Base-by-base conservation (phyloP, 805 yeast genomes). In the Yarrowia porcina region DNA sequence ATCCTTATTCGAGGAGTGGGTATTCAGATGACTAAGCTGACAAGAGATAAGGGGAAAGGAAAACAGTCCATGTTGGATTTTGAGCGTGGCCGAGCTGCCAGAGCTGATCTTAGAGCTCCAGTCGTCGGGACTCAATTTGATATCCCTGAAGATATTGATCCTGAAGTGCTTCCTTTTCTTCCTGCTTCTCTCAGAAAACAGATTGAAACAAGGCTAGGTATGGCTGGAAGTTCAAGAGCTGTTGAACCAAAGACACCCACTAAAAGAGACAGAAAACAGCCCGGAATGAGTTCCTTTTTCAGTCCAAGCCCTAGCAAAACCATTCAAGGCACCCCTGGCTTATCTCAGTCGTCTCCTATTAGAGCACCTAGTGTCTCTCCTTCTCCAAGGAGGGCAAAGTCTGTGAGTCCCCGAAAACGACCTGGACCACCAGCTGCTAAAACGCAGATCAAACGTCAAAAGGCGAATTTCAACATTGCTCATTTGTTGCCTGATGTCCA, bases 1-100 rank as follows among this genome's bases (percentile, higher is more conserved):
- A 70, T 71, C 13, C 96, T 90, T 36, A 73, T 92, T 10, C 75
- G 97, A 54, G 97, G 97, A 0, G 74, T 93, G 3, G 87, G 96
- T 0, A 77, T 93, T 1, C 88, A 85, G 27, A 78, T 90, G 74
- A 79, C 81, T 8, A 83, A 83, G 66, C 76, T 92, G 35, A 76
- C 49, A 1, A 13, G 47, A 9, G 61, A 56, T 27, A 56, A 56
- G 32, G 61, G 61, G 3, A 56, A 56, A 21, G 39, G 49, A 0
- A 39, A 39, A 11, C 61, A 56, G 49, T 12, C 17, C 5, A n/a
- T 39, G 38, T n/a, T 56, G 25, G 49, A 56, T 18, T 56, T 56
- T 18, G 20, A 18, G 9, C 21, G 32, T 4, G 8, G 17, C 11
- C 13, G 61, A 35, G 28, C 33, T 2, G 23, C 13, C 5, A 21